phyloP scores from a whole-genome alignment of 345 rosid species.

The Erysimum cheiranthoides region DNA sequence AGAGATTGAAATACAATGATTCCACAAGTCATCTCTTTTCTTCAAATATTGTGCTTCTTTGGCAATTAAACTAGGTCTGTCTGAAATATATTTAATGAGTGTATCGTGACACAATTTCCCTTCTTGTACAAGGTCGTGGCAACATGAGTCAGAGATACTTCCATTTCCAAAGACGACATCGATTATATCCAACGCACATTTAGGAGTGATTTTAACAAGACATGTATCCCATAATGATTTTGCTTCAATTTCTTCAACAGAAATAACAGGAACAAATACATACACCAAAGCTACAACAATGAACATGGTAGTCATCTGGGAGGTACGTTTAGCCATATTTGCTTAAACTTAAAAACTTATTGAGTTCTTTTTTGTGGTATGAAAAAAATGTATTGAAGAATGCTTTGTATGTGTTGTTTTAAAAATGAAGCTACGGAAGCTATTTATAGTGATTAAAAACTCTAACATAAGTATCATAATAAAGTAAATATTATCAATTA shows the following conservation, averaged over 20 bases:
- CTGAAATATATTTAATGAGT: too few relatives aligned
- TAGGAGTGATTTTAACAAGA: conserved; percentile 1
- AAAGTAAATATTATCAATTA: too few relatives aligned
- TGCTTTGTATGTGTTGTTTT: not conserved
- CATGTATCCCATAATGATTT: not conserved
- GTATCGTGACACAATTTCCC: not conserved
- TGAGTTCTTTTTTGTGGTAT: not conserved
- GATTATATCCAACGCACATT: not conserved
- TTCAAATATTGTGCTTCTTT: too few relatives aligned
- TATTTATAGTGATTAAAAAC: not conserved
- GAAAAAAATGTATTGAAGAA: not conserved
- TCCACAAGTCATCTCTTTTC: too few relatives aligned
- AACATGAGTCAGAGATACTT: not conserved
- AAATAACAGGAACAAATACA: not conserved
- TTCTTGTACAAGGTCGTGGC: not conserved
- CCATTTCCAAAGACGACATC: not conserved
- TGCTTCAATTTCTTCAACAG: not conserved
- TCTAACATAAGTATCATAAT: not conserved
- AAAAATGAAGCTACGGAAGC: not conserved
- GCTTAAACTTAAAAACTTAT: not conserved
- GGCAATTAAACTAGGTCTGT: too few relatives aligned
- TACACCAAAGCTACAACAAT: not conserved
- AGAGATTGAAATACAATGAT: too few relatives aligned
- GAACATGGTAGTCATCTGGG: not conserved
- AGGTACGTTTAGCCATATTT: not conserved